These are phyloP conservation scores for Skeletonema menzelii DNA, from an alignment of 108 stramenopile species.

Conservation along the genomic window DNA sequence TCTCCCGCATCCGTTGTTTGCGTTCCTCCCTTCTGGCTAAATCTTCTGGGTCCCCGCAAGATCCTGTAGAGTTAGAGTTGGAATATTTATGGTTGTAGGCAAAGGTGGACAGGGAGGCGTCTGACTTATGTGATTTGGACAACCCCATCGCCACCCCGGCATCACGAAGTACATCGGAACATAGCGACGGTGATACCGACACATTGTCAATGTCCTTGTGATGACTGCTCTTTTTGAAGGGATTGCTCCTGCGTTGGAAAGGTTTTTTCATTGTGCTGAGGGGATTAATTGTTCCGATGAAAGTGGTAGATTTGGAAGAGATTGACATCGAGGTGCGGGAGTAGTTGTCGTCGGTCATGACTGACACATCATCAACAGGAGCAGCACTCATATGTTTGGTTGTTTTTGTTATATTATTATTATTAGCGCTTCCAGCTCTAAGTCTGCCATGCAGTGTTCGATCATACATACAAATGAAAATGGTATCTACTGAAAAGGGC, in stretches of 20 bases:
- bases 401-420: no score
- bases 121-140: neutral
- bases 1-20: constrained; percentile 27
- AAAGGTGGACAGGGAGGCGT: neutral
- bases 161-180: neutral
- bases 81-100: neutral
- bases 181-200: neutral
- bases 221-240: neutral
- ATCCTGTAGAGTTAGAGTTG: neutral
- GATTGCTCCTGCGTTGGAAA: neutral
- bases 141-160: neutral
- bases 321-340: neutral
- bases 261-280: neutral
- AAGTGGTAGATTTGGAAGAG: neutral
- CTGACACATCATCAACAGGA: neutral
- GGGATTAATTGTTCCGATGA: neutral
- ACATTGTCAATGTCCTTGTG: neutral
- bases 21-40: constrained; percentile 12
- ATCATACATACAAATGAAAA: no score
- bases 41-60: neutral
- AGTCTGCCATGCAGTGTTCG: no score
- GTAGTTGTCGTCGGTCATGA: neutral
- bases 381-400: neutral
- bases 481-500: no score
- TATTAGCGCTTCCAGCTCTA: no score